These are phyloP conservation scores for Myxozyma melibiosi DNA, from an alignment of 805 yeast species.

Conservation along the genomic window DNA sequence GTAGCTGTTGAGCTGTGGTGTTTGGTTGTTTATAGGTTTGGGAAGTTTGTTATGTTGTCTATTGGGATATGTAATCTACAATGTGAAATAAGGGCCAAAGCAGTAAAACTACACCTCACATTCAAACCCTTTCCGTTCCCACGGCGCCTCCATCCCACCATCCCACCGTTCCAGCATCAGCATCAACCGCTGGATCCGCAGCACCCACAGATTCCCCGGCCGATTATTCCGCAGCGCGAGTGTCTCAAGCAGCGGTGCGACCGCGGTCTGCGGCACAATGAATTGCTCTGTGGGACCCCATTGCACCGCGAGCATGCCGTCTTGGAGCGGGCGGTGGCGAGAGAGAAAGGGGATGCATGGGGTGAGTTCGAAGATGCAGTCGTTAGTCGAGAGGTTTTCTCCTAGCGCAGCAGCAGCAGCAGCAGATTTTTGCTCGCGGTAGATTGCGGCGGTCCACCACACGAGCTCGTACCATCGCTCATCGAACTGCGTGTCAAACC, in stretches of 20 bases:
- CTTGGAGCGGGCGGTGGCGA: slow-evolving; percentile 6
- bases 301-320: slow-evolving; percentile 16
- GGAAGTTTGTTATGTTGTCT: background rate
- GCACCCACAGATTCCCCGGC: slow-evolving; percentile 8
- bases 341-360: slow-evolving; percentile 15
- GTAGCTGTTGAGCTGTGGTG: background rate
- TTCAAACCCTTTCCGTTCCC: slow-evolving; percentile 10
- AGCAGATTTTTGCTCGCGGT: no score
- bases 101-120: background rate
- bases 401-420: no score
- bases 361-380: slow-evolving; percentile 17
- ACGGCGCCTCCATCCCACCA: slow-evolving; percentile 18
- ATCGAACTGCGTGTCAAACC: slow-evolving; percentile 1
- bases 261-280: slow-evolving; percentile 10
- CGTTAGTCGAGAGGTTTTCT: background rate
- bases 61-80: no score
- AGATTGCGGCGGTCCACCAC: slow-evolving; percentile 9
- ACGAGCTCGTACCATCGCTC: slow-evolving; percentile 22
- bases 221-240: background rate
- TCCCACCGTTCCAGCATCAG: slow-evolving; percentile 20
- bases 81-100: background rate
- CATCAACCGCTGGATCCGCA: slow-evolving; percentile 6
- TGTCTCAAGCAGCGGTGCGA: background rate
- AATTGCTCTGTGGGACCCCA: slow-evolving; percentile 22
- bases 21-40: background rate